Evolutionary conservation across 164 flowering plant species (phyloP), one percentile per base, ranked within the genome.

Genomic region (Chimonanthus praecox): DNA sequence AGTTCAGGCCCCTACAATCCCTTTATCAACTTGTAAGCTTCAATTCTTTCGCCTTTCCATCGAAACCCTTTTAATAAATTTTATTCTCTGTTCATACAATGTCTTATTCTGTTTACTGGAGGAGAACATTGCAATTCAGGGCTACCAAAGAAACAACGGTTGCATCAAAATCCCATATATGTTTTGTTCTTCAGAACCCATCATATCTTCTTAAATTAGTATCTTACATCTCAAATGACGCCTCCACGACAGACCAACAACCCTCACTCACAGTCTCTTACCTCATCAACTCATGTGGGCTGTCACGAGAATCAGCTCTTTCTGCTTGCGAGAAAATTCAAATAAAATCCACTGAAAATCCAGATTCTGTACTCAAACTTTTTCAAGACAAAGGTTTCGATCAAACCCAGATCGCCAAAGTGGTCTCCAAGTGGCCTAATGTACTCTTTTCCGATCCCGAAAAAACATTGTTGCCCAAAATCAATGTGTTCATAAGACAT

Each of bases 291-390:
- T 65, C 68, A 65, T 44, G 68, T 65, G 46, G 68, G 15, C 15
- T 65, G 46, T 65, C 68, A 6, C 68, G 47, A 65, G 46, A 65
- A 65, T 65, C 48, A 65, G 68, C 68, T 10, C 16, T 65, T 44
- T 65, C 68, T 8, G 68, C 16, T 33, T 65, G 47, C 10, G 15
- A 44, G 44, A 65, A 65, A 15, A 33, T 65, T 13, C 13, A 65
- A 8, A 46, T 65, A 46, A 65, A 65, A 65, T 21, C 68, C 48
- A 5, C 46, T 7, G 7, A 64, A 64, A 64, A 64, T 3, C 67
- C 67, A 3, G 68, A 65, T 9, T 33, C 68, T 65, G 68, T 44
- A 4, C 45, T 65, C 68, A 7, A 43, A 65, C 69, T 65, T 6
- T 65, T 65, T 13, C 33, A 47, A 11, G 44, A 65, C 68, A 15